phyloP scores from a whole-genome alignment of 116 monocot genomes.

The Papilionanthe hybrid region DNA sequence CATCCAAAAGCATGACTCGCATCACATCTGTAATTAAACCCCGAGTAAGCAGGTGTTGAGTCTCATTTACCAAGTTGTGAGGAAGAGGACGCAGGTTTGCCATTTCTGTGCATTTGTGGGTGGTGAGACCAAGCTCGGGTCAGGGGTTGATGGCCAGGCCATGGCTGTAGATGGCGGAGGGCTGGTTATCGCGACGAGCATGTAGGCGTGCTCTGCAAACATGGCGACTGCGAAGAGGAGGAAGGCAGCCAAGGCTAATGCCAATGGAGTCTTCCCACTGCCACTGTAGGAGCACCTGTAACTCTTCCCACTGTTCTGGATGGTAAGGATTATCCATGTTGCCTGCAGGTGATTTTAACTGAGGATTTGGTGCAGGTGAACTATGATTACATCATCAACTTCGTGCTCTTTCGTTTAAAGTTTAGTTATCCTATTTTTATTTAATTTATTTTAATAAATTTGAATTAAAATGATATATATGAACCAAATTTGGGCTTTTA shows the following conservation, averaged over 20 bases:
- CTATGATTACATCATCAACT: no score
- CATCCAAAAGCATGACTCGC: background rate
- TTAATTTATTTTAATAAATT: no score
- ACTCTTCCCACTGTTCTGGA: constrained; percentile 11
- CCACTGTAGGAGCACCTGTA: constrained; percentile 58
- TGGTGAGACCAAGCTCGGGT: constrained; percentile 10
- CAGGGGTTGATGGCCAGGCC: constrained; percentile 12
- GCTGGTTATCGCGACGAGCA: constrained; percentile 50
- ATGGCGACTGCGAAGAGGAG: constrained; percentile 64
- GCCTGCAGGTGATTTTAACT: constrained; percentile 11
- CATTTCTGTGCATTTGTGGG: constrained; percentile 28
- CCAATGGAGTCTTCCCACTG: constrained; percentile 55
- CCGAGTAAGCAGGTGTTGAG: background rate
- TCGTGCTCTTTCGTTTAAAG: no score
- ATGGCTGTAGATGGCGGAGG: constrained; percentile 19
- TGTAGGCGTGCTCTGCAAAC: constrained; percentile 69
- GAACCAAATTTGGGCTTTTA: no score
- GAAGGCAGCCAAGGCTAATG: constrained; percentile 59
- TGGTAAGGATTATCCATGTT: constrained; percentile 40
- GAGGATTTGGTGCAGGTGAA: no score
- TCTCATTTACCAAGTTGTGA: constrained; percentile 45
- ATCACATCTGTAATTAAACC: background rate
- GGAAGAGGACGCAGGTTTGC: constrained; percentile 45
- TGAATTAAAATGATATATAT: no score
- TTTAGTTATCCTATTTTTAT: no score